Conservation (phyloP, 2,329 filamentous ascomycete genomes). For the Rosellinia necatrix region DNA sequence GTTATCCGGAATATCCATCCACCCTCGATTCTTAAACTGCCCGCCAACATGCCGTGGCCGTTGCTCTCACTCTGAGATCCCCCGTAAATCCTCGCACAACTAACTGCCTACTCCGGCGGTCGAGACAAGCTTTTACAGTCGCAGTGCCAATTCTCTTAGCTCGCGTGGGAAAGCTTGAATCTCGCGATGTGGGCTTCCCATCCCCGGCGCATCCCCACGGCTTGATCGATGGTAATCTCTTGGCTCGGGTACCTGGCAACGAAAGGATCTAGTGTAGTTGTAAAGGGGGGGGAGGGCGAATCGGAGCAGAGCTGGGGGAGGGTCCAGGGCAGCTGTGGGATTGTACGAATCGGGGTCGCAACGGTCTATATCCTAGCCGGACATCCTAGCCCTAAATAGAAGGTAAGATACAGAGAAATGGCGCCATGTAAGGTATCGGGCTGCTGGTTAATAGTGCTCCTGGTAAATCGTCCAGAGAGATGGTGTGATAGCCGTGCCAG, state of each 20-base stretch:
- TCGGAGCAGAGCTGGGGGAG: background rate
- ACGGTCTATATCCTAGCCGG: background rate
- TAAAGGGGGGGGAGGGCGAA: too few species aligned
- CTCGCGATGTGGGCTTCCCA: conserved; percentile 3
- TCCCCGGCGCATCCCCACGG: conserved; percentile 12
- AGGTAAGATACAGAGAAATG: conserved; percentile 19
- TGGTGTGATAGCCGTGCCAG: conserved; percentile 5
- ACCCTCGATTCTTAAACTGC: too few species aligned
- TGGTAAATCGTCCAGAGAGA: background rate
- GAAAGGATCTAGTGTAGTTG: background rate
- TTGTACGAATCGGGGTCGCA: conserved; percentile 1
- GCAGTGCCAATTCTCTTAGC: conserved; percentile 10
- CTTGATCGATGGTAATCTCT: background rate
- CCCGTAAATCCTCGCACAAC: too few species aligned
- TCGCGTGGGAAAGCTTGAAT: conserved; percentile 21
- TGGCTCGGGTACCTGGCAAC: background rate
- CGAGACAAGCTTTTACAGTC: conserved; percentile 19
- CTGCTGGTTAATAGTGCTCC: background rate
- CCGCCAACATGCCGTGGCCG: too few species aligned
- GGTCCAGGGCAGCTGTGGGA: background rate
- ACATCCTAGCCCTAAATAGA: conserved; percentile 20
- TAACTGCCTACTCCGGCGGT: background rate
- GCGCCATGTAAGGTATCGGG: conserved; percentile 10
- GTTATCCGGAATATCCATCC: too few species aligned
- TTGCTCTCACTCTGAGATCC: too few species aligned